A percentile compares a stretch with the other conserved stretches of the same genome.
These are phyloP conservation scores for Daldinia caldariorum DNA, from an alignment of 495 filamentous ascomycete species.

Conservation along the genomic window DNA sequence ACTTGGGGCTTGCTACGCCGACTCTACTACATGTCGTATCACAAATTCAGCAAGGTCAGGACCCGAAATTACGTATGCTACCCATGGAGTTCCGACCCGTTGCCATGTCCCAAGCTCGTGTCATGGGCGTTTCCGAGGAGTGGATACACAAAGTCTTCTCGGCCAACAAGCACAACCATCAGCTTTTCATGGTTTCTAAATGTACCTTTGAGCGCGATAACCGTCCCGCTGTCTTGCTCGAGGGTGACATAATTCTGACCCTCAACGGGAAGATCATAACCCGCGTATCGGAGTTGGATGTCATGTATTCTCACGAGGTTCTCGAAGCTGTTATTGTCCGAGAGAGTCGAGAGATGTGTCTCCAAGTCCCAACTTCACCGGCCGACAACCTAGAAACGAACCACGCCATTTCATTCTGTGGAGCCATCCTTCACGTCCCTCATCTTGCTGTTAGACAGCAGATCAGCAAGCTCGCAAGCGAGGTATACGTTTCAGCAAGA, in stretches of 20 bases:
- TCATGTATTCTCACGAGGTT: conserved; percentile 91
- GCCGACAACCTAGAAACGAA: conserved; percentile 93
- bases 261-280: conserved; percentile 94
- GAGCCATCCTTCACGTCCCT: conserved; percentile 89
- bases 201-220: conserved; percentile 67
- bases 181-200: conserved; percentile 98
- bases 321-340: conserved; percentile 90
- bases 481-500: conserved; percentile 93
- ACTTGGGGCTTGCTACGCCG: conserved; percentile 90
- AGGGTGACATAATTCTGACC: conserved; percentile 93
- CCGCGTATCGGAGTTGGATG: conserved; percentile 87
- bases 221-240: conserved; percentile 77
- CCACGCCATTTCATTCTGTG: conserved; percentile 92
- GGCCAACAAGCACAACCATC: conserved; percentile 89
- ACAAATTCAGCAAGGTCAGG: conserved; percentile 80
- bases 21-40: conserved; percentile 84
- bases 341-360: conserved; percentile 77
- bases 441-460: conserved; percentile 98
- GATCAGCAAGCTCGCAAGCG: conserved; percentile 93
- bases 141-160: conserved; percentile 91
- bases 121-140: conserved; percentile 96
- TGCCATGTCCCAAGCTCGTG: conserved; percentile 96
- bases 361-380: conserved; percentile 85
- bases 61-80: conserved; percentile 85
- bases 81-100: conserved; percentile 94